Evolutionary conservation across 352 stramenopile genomes (phyloP).

Genomic region (Phytophthora chlamydospora): DNA sequence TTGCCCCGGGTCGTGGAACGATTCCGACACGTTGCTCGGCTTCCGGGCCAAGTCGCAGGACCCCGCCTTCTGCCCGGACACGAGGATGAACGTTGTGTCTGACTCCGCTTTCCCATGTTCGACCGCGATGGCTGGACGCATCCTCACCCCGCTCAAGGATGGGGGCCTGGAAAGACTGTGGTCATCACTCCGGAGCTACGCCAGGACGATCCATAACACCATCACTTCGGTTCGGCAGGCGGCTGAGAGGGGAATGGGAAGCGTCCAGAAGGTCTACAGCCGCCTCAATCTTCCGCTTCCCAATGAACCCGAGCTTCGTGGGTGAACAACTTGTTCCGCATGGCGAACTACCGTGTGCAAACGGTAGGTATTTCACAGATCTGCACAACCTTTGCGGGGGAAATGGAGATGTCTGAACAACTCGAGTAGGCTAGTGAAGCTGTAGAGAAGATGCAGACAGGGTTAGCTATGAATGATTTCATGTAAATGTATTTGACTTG

Average conservation of each 20-base stretch:
- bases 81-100: slow-evolving; percentile 2
- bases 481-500: neutral
- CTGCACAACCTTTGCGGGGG: slow-evolving; percentile 3
- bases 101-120: slow-evolving; percentile 12
- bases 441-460: neutral
- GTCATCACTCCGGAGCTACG: neutral
- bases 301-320: neutral
- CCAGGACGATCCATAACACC: slow-evolving; percentile 7
- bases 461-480: neutral
- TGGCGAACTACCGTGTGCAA: slow-evolving; percentile 12
- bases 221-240: slow-evolving; percentile 10
- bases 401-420: neutral
- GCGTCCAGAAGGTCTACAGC: slow-evolving; percentile 4
- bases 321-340: slow-evolving; percentile 2
- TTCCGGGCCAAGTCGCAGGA: slow-evolving; percentile 2
- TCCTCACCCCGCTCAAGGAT: slow-evolving; percentile 11
- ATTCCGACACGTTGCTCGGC: neutral
- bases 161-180: neutral
- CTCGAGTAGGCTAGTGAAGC: neutral
- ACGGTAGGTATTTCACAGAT: slow-evolving; percentile 23
- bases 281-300: neutral
- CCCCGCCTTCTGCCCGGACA: neutral
- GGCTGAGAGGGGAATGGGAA: slow-evolving; percentile 1
- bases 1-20: slow-evolving; percentile 18
- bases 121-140: neutral